Conservation (phyloP, 2,329 filamentous ascomycete species). For the Sordariomycetes sp. region DNA sequence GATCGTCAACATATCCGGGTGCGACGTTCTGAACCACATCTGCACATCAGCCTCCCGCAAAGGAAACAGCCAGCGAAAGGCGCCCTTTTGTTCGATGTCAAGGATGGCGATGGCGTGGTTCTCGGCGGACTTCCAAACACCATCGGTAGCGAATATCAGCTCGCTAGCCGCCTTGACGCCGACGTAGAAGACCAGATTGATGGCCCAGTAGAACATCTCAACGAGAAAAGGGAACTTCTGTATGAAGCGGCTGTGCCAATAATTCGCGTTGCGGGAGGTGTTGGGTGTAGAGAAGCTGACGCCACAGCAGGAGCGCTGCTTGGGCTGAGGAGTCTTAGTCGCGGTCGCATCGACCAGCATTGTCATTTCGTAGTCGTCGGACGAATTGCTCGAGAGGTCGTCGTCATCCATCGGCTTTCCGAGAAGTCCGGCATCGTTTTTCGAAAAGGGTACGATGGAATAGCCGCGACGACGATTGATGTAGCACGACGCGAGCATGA, state of each 20-base stretch:
- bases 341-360: conserved; percentile 2
- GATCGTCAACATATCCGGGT: conserved; percentile 51
- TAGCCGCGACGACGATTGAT: conserved; percentile 16
- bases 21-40: conserved; percentile 33
- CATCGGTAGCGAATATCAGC: conserved; percentile 24
- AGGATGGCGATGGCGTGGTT: conserved; percentile 45
- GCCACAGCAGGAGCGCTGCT: conserved; percentile 42
- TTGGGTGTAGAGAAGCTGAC: conserved; percentile 42
- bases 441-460: conserved; percentile 10
- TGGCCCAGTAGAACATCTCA: conserved; percentile 66
- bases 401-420: conserved; percentile 12
- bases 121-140: conserved; percentile 46
- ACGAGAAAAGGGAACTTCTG: conserved; percentile 59
- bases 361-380: conserved; percentile 6
- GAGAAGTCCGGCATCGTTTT: conserved; percentile 13
- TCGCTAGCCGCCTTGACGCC: conserved; percentile 14
- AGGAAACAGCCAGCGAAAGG: conserved; percentile 41
- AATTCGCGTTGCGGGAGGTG: conserved; percentile 47
- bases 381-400: conserved; percentile 8
- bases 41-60: conserved; percentile 59
- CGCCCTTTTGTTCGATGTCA: conserved; percentile 41
- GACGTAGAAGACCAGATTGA: conserved; percentile 55
- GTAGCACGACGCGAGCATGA: conserved; percentile 18
- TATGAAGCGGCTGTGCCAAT: conserved; percentile 52
- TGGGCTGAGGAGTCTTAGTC: conserved; percentile 27